Conservation (phyloP, 768 basidiomycete genomes). For the Guyanaporus albipodus region DNA sequence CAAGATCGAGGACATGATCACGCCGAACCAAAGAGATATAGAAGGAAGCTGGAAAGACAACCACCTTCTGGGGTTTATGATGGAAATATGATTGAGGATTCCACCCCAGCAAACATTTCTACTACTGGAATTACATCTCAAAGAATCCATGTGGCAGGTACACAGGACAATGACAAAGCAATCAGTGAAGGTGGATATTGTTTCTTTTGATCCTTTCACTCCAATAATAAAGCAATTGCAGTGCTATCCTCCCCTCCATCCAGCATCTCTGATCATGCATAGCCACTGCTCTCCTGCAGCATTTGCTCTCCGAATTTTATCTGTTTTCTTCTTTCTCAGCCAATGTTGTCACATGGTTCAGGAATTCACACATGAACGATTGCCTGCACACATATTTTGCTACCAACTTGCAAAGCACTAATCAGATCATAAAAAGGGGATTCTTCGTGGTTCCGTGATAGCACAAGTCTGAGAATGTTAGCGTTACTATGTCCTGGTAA, state of each 20-base stretch:
- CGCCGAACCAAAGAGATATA: too few species aligned
- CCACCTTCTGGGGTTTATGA: neutral
- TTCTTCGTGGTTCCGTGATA: constrained; percentile 25
- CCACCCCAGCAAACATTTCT: neutral
- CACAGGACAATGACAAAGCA: neutral
- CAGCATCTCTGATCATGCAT: neutral
- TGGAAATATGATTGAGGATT: neutral
- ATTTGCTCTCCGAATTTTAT: neutral
- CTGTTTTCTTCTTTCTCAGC: constrained; percentile 1
- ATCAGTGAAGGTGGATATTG: neutral
- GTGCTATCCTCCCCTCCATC: constrained; percentile 1
- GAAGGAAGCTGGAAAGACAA: neutral
- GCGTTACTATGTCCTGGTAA: constrained; percentile 28
- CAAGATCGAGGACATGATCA: constrained; percentile 5
- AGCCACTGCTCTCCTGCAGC: neutral
- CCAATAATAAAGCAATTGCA: neutral
- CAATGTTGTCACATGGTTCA: neutral
- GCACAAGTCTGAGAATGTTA: constrained; percentile 26
- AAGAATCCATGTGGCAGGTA: neutral
- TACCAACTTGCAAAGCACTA: constrained; percentile 30
- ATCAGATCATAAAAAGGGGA: constrained; percentile 26
- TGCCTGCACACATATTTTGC: constrained; percentile 17
- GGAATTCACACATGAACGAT: constrained; percentile 8
- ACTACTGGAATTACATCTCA: neutral
- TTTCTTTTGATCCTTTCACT: neutral